These are phyloP conservation scores for Dendrocalamus latiflorus DNA, from an alignment of 202 grass and related monocot species.

Conservation along the genomic window DNA sequence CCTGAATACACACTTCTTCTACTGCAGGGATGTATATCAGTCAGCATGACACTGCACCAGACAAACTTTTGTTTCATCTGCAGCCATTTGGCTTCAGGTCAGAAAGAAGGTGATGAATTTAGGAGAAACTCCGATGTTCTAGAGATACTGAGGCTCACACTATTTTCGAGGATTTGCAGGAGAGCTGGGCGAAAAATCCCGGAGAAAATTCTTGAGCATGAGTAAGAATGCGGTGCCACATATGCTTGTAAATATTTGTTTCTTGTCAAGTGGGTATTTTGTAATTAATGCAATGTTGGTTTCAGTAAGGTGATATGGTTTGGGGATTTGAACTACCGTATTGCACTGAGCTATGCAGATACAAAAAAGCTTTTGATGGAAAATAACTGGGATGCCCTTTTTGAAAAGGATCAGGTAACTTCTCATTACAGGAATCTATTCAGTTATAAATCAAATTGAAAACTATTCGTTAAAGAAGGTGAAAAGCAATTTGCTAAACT, in stretches of 20 bases:
- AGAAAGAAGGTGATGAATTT: constrained; percentile 95
- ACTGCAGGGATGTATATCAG: constrained; percentile 91
- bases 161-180: constrained; percentile 78
- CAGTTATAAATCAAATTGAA: background rate
- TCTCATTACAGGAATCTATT: background rate
- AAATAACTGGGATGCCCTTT: constrained; percentile 95
- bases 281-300: constrained; percentile 23
- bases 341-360: constrained; percentile 83
- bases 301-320: constrained; percentile 88
- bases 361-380: constrained; percentile 79
- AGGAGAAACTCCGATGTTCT: constrained; percentile 90
- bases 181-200: constrained; percentile 68
- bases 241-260: constrained; percentile 11
- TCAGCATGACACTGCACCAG: constrained; percentile 94
- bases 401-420: constrained; percentile 96
- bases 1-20: constrained; percentile 10
- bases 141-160: constrained; percentile 83
- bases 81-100: constrained; percentile 93
- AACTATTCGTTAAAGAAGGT: background rate
- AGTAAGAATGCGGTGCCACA: constrained; percentile 45
- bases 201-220: constrained; percentile 88
- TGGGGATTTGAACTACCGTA: constrained; percentile 92
- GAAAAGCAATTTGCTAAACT: background rate
- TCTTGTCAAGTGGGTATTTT: constrained; percentile 3
- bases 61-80: constrained; percentile 97